These are phyloP conservation scores for Biscogniauxia marginata DNA, from an alignment of 2,329 filamentous ascomycete genomes.

Conservation along the genomic window DNA sequence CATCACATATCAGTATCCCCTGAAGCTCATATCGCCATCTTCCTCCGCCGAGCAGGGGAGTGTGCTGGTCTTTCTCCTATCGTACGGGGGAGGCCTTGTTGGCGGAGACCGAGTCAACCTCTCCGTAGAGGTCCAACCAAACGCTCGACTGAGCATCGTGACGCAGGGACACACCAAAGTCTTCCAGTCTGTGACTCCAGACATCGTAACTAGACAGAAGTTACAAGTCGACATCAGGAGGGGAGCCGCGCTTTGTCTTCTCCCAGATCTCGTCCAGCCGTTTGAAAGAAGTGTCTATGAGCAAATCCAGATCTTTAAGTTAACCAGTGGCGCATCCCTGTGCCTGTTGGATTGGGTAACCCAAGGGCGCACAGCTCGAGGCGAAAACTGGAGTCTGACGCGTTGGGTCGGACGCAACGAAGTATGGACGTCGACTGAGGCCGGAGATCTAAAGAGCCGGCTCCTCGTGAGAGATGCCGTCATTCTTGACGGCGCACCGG, in stretches of 20 bases:
- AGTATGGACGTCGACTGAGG: slow-evolving; percentile 58
- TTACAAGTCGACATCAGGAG: slow-evolving; percentile 51
- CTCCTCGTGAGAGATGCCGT: slow-evolving; percentile 85
- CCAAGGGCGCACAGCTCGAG: slow-evolving; percentile 78
- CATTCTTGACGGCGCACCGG: slow-evolving; percentile 61
- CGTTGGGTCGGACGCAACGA: slow-evolving; percentile 85
- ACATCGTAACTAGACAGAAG: slow-evolving; percentile 57
- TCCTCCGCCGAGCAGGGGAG: slow-evolving; percentile 63
- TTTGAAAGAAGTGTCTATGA: slow-evolving; percentile 82
- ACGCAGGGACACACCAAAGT: slow-evolving; percentile 90
- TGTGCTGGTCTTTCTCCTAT: slow-evolving; percentile 83
- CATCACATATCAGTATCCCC: slow-evolving; percentile 86
- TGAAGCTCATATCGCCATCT: slow-evolving; percentile 86
- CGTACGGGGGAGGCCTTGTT: slow-evolving; percentile 91
- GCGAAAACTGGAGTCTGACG: slow-evolving; percentile 83
- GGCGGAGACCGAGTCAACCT: slow-evolving; percentile 82
- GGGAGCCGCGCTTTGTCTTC: slow-evolving; percentile 58
- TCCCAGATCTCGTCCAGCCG: slow-evolving; percentile 92
- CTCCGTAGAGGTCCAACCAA: slow-evolving; percentile 60
- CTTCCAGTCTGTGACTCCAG: slow-evolving; percentile 70
- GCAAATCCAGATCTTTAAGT: slow-evolving; percentile 76
- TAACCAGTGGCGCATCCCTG: slow-evolving; percentile 58
- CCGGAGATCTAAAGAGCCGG: slow-evolving; percentile 42
- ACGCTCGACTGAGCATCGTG: slow-evolving; percentile 65
- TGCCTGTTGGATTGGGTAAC: slow-evolving; percentile 94